Evolutionary conservation across 257 asterid genomes (phyloP).

Genomic region (Haberlea rhodopensis): DNA sequence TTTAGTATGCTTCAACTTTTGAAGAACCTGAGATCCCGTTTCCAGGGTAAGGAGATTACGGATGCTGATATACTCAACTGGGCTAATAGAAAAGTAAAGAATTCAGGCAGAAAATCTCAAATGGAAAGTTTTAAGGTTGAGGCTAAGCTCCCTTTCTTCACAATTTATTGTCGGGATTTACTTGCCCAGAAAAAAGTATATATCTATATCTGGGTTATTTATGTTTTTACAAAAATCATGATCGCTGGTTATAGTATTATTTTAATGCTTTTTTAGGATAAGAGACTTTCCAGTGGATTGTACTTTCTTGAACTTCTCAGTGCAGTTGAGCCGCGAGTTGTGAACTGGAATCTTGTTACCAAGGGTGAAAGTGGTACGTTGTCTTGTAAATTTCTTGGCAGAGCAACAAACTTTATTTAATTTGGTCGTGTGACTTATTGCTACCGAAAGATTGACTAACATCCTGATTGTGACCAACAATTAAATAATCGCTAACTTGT

Average conservation of each 20-base stretch:
- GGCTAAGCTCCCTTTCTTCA: slow-evolving; percentile 18
- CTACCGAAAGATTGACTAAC: background rate
- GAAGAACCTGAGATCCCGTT: slow-evolving; percentile 83
- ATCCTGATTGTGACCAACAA: background rate
- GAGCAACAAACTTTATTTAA: slow-evolving; percentile 2
- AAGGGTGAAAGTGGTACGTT: slow-evolving; percentile 87
- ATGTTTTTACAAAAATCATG: background rate
- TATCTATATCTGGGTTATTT: background rate
- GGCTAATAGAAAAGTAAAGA: slow-evolving; percentile 91
- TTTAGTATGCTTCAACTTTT: slow-evolving; percentile 93
- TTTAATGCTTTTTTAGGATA: slow-evolving; percentile 55
- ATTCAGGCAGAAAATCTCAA: slow-evolving; percentile 62
- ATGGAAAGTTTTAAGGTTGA: slow-evolving; percentile 92
- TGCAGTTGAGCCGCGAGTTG: slow-evolving; percentile 95
- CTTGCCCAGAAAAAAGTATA: background rate
- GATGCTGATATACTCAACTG: slow-evolving; percentile 85
- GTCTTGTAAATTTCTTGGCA: slow-evolving; percentile 19
- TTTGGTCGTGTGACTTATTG: background rate
- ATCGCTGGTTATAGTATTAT: slow-evolving; percentile 8
- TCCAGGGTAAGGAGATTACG: slow-evolving; percentile 81
- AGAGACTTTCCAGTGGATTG: slow-evolving; percentile 80
- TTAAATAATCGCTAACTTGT: background rate
- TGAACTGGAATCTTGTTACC: slow-evolving; percentile 94
- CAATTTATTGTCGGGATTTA: background rate
- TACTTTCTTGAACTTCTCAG: slow-evolving; percentile 93